These are phyloP conservation scores for Aspergillus fructus DNA, from an alignment of 2,329 filamentous ascomycete genomes.

Conservation along the genomic window DNA sequence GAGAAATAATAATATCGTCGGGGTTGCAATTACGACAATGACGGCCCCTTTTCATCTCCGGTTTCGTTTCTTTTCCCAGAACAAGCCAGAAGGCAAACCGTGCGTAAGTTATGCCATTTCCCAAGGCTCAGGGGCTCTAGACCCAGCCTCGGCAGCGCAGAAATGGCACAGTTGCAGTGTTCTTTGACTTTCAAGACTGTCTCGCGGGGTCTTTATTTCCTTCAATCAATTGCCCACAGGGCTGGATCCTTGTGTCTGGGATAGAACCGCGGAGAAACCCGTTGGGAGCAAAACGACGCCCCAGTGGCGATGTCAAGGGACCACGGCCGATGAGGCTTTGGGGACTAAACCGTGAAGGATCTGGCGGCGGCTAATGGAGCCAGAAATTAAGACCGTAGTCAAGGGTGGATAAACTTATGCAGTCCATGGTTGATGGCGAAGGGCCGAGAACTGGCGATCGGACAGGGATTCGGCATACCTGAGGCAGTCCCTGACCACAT, in stretches of 20 bases:
- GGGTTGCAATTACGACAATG: background rate
- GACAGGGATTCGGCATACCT: background rate
- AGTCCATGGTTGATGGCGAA: background rate
- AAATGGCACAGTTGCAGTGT: background rate
- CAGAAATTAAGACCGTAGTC: background rate
- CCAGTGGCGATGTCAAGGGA: background rate
- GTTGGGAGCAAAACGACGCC: background rate
- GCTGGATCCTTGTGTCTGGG: background rate
- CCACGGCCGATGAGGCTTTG: background rate
- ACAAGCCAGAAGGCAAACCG: constrained; percentile 14
- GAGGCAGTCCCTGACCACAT: background rate
- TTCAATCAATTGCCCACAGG: background rate
- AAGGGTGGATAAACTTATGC: background rate
- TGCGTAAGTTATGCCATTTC: constrained; percentile 1
- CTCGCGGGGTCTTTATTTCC: background rate
- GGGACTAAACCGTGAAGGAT: background rate
- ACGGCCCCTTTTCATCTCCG: constrained; percentile 9
- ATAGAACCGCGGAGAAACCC: background rate
- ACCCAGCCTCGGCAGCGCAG: background rate
- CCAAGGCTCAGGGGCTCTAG: constrained; percentile 5
- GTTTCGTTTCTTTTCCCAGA: constrained; percentile 12
- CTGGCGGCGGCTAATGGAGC: background rate
- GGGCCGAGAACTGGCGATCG: background rate
- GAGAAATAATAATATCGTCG: background rate
- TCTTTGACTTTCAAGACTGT: background rate